These are phyloP conservation scores for Thalassiosira profunda DNA, from an alignment of 108 stramenopile genomes.

Conservation along the genomic window DNA sequence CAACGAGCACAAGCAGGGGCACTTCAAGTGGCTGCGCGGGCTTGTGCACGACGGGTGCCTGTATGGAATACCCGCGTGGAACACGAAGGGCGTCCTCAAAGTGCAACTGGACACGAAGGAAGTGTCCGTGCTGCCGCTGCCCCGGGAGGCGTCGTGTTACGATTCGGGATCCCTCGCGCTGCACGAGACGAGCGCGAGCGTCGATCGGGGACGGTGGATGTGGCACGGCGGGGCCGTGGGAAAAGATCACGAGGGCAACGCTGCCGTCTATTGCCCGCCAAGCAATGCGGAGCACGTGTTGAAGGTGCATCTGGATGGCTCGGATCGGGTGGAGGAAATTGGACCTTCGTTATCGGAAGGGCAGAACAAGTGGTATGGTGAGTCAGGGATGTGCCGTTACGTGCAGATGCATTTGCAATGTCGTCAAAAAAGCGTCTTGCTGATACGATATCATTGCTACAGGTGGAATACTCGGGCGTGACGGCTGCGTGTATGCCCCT, in stretches of 20 bases:
- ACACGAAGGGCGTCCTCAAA: conserved; percentile 55
- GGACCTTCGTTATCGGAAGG: conserved; percentile 20
- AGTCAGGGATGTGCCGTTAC: no score
- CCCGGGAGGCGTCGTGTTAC: conserved; percentile 17
- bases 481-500: conserved; percentile 38
- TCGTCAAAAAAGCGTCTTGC: no score
- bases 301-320: conserved; percentile 64
- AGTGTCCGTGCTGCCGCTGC: conserved; percentile 11
- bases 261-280: conserved; percentile 85
- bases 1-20: conserved; percentile 35
- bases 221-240: conserved; percentile 45
- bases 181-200: conserved; percentile 7
- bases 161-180: conserved; percentile 2
- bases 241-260: conserved; percentile 3
- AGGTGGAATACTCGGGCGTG: conserved; percentile 50
- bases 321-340: conserved; percentile 33
- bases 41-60: conserved; percentile 72
- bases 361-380: conserved; percentile 87
- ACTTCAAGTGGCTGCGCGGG: conserved; percentile 86
- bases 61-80: conserved; percentile 85
- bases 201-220: conserved; percentile 45
- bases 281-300: conserved; percentile 80
- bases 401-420: no score
- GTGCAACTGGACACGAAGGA: conserved; percentile 60
- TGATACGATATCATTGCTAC: no score